phyloP scores from a whole-genome alignment of 768 basidiomycete genomes.

The Fomitopsis serialis region DNA sequence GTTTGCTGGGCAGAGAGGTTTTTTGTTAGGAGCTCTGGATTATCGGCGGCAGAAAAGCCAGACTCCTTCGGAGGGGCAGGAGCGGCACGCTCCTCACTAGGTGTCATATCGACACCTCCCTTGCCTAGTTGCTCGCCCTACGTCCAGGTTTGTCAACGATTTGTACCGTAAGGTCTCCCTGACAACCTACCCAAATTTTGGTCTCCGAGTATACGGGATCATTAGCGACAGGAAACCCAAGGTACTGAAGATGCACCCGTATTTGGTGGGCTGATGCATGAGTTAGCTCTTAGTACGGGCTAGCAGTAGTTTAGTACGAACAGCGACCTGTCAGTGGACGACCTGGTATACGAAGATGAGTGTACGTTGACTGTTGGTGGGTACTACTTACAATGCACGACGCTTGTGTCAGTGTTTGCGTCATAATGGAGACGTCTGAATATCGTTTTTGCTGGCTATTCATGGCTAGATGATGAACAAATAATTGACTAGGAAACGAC shows the following conservation, averaged over 20 bases:
- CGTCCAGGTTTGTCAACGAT: background rate
- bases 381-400: conserved; percentile 65
- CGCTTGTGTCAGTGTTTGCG: conserved; percentile 70
- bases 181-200: conserved; percentile 60
- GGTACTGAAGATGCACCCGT: conserved; percentile 91
- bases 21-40: conserved; percentile 17
- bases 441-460: conserved; percentile 79
- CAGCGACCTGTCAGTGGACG: conserved; percentile 89
- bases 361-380: too few species aligned
- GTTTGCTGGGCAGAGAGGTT: background rate
- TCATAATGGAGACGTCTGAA: conserved; percentile 86
- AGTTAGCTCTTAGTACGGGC: background rate
- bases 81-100: conserved; percentile 58
- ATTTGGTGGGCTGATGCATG: conserved; percentile 81
- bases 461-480: background rate
- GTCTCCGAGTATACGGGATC: conserved; percentile 88
- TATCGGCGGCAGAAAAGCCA: conserved; percentile 21
- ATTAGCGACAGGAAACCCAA: conserved; percentile 92
- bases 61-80: conserved; percentile 47
- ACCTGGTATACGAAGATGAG: conserved; percentile 40
- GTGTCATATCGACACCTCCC: conserved; percentile 75
- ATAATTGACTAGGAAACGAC: too few species aligned
- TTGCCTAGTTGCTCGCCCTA: conserved; percentile 72
- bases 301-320: conserved; percentile 33
- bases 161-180: background rate